phyloP scores from a whole-genome alignment of 2,329 filamentous ascomycete species.

The Penicillium sp. region DNA sequence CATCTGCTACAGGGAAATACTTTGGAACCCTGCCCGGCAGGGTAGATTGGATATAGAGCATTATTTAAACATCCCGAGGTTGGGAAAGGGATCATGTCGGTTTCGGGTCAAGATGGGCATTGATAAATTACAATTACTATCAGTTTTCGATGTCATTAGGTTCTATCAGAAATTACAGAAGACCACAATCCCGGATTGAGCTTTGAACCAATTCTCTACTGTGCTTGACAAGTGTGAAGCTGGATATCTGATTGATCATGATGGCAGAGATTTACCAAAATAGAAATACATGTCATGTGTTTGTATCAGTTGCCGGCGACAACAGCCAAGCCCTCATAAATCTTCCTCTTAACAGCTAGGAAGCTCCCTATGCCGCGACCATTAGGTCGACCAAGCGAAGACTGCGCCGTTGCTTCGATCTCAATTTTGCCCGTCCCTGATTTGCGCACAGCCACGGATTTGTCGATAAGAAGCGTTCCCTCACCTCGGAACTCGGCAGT shows the following conservation, averaged over 20 bases:
- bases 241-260: constrained; percentile 2
- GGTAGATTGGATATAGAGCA: not conserved
- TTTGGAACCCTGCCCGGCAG: not conserved
- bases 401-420: constrained; percentile 70
- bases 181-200: too few species aligned
- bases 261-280: constrained; percentile 10
- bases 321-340: constrained; percentile 90
- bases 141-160: too few species aligned
- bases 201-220: too few species aligned
- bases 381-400: constrained; percentile 41
- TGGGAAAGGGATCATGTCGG: not conserved
- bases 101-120: not conserved
- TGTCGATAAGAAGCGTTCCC: constrained; percentile 85
- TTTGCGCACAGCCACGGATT: constrained; percentile 82
- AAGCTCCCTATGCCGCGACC: constrained; percentile 64
- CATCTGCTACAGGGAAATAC: not conserved
- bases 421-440: constrained; percentile 81
- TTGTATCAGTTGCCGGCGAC: constrained; percentile 64
- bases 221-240: too few species aligned
- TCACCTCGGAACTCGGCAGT: constrained; percentile 90
- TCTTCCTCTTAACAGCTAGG: constrained; percentile 80
- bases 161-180: too few species aligned
- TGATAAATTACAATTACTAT: too few species aligned
- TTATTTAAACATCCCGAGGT: too few species aligned
- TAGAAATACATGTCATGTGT: constrained; percentile 17